Conservation (phyloP, 139 green algal species). For the Picochlorum sp. region DNA sequence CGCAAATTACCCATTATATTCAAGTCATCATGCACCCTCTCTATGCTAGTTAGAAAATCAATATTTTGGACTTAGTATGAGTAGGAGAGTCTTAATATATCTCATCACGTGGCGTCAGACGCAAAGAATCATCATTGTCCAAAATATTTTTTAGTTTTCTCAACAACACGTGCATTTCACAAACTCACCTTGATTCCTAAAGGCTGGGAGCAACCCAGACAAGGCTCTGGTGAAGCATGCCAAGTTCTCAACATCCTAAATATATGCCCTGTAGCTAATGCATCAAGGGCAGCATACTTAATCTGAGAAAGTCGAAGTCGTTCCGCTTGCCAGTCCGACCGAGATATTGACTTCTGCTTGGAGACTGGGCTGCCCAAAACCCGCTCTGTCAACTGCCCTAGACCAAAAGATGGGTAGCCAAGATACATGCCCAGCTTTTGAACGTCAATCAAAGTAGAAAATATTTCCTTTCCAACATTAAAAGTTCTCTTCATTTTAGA, state of each 20-base stretch:
- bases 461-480: slow-evolving; percentile 1
- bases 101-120: slow-evolving; percentile 4
- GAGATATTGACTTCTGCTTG: slow-evolving; percentile 12
- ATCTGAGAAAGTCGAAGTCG: slow-evolving; percentile 8
- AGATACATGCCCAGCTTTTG: slow-evolving; percentile 5
- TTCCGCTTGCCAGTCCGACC: slow-evolving; percentile 20
- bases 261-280: slow-evolving; percentile 19
- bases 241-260: slow-evolving; percentile 20
- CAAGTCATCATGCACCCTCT: slow-evolving; percentile 10
- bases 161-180: not conserved
- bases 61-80: slow-evolving; percentile 24
- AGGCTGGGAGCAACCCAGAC: slow-evolving; percentile 10
- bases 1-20: slow-evolving; percentile 35
- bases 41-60: not conserved
- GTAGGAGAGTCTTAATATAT: slow-evolving; percentile 26
- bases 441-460: slow-evolving; percentile 17
- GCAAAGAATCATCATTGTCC: not conserved
- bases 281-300: slow-evolving; percentile 26
- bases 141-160: not conserved
- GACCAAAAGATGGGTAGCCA: slow-evolving; percentile 1
- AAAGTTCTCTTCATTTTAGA: slow-evolving; percentile 22
- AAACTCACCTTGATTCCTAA: slow-evolving; percentile 9
- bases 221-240: slow-evolving; percentile 20
- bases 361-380: slow-evolving; percentile 13
- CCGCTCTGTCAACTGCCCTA: slow-evolving; percentile 10